Base-by-base conservation (phyloP, 2,329 filamentous ascomycete species). In the Colletotrichum salicis region DNA sequence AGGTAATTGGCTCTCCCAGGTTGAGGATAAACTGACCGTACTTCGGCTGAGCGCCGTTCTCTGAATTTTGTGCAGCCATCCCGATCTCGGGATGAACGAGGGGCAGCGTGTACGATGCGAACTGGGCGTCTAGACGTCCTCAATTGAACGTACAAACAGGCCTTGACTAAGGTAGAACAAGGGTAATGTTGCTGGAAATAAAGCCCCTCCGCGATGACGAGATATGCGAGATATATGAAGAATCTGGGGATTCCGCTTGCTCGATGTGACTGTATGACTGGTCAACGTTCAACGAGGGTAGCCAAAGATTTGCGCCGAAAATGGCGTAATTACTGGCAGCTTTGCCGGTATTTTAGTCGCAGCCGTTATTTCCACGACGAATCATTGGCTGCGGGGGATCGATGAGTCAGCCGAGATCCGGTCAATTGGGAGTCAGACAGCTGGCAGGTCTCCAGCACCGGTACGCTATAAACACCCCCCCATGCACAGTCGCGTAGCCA, bases 11-110 rank as follows among this genome's bases (percentile, higher is more conserved):
- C 37, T 15, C 29, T 27, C 31, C 19, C 37, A 51, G 19, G 37
- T 15, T 56, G 41, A 70, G 54, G 59, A 64, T 45, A 67, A 67
- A 80, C 80, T 82, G 76, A 82, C 80, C 77, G 74, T 79, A 81
- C 77, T 73, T 78, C 62, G 75, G 77, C 76, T 73, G 71, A 73
- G 71, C 73, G 67, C 67, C 65, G 31, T 64, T 58, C 52, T 71
- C 56, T 71, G 67, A 58, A 71, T 72, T 67, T 71, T 76, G 67
- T 33, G 71, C 73, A 41, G 76, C 52, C 79, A 80, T 81, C 24
- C 73, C 76, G 54, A 72, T 64, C 24, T 72, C 70, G 70, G 70
- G 67, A 60, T n/a, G 33, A 37, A 56, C 55, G 70, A 72, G 65
- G 54, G 65, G 70, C 48, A 57, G 55, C 31, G 22, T n/a, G 22